phyloP scores from a whole-genome alignment of 148 eudicot genomes.

The Salicornia ramosissima region DNA sequence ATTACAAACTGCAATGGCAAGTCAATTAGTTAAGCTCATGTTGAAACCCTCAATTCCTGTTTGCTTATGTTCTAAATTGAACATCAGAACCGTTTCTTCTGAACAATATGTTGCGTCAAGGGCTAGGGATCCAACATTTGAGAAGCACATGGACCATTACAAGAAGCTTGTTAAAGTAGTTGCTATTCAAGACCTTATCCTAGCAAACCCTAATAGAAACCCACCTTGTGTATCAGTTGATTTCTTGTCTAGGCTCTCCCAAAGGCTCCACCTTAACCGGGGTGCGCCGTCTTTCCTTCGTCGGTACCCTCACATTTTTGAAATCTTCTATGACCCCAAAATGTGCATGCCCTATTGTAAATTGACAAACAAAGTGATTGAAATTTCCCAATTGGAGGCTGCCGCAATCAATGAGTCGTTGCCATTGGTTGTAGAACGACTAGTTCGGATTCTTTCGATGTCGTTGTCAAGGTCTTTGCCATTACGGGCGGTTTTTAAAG shows the following conservation, averaged over 20 bases:
- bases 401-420: constrained; percentile 35
- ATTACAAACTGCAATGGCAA: constrained; percentile 37
- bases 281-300: constrained; percentile 74
- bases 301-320: constrained; percentile 69
- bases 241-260: constrained; percentile 75
- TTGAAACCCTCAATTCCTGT: constrained; percentile 20
- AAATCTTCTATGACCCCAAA: constrained; percentile 40
- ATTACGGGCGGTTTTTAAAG: constrained; percentile 73
- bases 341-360: constrained; percentile 48
- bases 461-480: constrained; percentile 53
- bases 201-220: constrained; percentile 46
- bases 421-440: constrained; percentile 43
- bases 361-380: constrained; percentile 39
- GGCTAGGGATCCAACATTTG: constrained; percentile 80
- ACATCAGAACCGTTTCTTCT: constrained; percentile 51
- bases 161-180: constrained; percentile 69
- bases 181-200: constrained; percentile 78
- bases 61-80: constrained; percentile 16
- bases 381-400: constrained; percentile 42
- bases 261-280: constrained; percentile 75
- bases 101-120: constrained; percentile 58
- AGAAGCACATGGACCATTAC: constrained; percentile 80
- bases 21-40: constrained; percentile 35
- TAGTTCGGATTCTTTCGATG: constrained; percentile 68
- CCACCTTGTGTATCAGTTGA: constrained; percentile 70